Conservation (phyloP, 768 basidiomycete species). For the Boletus patriciae region DNA sequence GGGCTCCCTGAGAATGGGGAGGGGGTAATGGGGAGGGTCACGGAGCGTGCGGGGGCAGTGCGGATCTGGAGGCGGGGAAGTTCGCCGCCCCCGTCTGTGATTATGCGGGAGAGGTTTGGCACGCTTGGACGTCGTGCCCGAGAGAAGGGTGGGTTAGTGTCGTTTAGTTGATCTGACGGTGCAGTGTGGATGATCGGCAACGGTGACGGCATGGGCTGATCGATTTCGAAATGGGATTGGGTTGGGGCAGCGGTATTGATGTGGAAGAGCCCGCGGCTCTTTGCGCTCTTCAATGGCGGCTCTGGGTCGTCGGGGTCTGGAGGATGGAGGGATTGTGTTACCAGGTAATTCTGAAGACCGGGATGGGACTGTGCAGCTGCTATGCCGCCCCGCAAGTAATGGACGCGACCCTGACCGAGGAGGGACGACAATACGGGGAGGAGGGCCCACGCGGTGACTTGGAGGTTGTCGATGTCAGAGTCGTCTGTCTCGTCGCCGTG, state of each 20-base stretch:
- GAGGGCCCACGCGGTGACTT: constrained; percentile 67
- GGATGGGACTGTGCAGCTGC: constrained; percentile 59
- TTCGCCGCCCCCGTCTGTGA: constrained; percentile 54
- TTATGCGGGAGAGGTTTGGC: constrained; percentile 59
- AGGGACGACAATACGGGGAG: constrained; percentile 63
- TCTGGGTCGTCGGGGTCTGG: constrained; percentile 10
- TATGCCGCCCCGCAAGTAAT: constrained; percentile 75
- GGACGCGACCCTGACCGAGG: constrained; percentile 51
- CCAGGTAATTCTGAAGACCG: constrained; percentile 52
- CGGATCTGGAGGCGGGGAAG: constrained; percentile 63
- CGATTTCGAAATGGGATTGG: constrained; percentile 59
- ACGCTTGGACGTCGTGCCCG: constrained; percentile 59
- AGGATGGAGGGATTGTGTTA: constrained; percentile 22
- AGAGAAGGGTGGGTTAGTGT: constrained; percentile 58
- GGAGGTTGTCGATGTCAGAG: constrained; percentile 55
- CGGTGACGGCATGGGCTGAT: constrained; percentile 51
- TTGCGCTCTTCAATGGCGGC: constrained; percentile 30
- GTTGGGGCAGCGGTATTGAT: constrained; percentile 59
- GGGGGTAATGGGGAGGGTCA: constrained; percentile 54
- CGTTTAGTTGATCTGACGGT: constrained; percentile 38
- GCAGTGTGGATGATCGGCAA: constrained; percentile 57
- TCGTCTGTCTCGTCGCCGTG: constrained; percentile 79
- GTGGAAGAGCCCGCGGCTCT: constrained; percentile 60
- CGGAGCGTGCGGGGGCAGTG: constrained; percentile 56
- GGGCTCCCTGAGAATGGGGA: constrained; percentile 21